These are phyloP conservation scores for Phytophthora megakarya DNA, from an alignment of 352 stramenopile species.

Conservation along the genomic window DNA sequence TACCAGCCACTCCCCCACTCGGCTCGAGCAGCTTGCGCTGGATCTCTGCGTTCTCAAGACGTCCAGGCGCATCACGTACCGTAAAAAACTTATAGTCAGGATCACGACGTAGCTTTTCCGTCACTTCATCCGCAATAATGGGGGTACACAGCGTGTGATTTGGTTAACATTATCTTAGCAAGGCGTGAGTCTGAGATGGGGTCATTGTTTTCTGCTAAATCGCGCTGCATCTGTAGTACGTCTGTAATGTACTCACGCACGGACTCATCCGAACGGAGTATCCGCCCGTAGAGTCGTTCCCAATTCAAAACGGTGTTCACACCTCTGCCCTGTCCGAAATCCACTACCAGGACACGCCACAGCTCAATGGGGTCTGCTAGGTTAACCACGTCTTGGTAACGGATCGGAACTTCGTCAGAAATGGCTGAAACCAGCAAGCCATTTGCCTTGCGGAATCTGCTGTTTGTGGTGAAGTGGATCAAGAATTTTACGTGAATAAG, in stretches of 20 bases:
- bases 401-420: background rate
- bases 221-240: conserved; percentile 6
- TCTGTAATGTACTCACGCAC: conserved; percentile 4
- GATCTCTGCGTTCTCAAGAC: background rate
- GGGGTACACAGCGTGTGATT: conserved; percentile 4
- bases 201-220: conserved; percentile 6
- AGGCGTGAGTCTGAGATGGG: conserved; percentile 1
- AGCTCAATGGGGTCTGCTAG: background rate
- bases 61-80: background rate
- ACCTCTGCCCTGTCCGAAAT: background rate
- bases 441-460: background rate
- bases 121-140: conserved; percentile 1
- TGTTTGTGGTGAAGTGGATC: too few species aligned
- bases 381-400: conserved; percentile 1
- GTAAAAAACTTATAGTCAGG: background rate
- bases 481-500: too few species aligned
- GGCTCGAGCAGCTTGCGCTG: background rate
- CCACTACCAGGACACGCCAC: background rate
- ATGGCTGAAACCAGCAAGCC: background rate
- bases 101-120: background rate
- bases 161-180: conserved; percentile 3
- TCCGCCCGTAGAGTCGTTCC: background rate
- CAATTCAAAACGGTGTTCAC: background rate
- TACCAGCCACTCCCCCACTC: background rate
- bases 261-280: background rate